Conservation (phyloP, 257 asterid species). For the Craterostigma plantagineum region DNA sequence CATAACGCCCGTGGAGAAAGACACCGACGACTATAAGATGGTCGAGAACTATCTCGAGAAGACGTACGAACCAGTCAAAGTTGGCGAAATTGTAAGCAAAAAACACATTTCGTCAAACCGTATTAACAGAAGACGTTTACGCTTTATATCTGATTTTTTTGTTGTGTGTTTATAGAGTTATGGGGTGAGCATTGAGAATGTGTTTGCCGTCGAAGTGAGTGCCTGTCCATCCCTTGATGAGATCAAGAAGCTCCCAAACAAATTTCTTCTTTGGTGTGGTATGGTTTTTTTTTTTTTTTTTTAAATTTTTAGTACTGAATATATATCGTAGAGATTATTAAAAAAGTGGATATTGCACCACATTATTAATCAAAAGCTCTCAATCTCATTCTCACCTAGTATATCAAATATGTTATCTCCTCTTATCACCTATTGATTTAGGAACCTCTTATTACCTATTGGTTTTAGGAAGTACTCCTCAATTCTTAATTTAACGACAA, state of each 20-base stretch:
- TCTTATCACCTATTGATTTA: no score
- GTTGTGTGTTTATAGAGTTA: conserved; percentile 33
- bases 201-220: conserved; percentile 46
- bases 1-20: conserved; percentile 32
- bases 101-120: background rate
- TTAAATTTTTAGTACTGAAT: background rate
- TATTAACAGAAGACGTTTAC: background rate
- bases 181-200: conserved; percentile 38
- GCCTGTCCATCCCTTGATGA: conserved; percentile 67
- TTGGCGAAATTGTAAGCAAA: conserved; percentile 54
- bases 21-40: conserved; percentile 59
- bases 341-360: no score
- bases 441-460: no score
- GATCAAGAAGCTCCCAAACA: conserved; percentile 49
- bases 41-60: conserved; percentile 49
- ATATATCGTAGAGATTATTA: no score
- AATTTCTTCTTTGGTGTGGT: conserved; percentile 90
- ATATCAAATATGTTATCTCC: no score
- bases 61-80: conserved; percentile 63
- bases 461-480: background rate
- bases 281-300: no score
- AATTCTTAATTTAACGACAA: background rate
- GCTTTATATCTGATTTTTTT: no score
- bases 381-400: no score
- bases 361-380: no score